phyloP scores from a whole-genome alignment of 768 basidiomycete genomes.

The Collybiopsis luxurians region DNA sequence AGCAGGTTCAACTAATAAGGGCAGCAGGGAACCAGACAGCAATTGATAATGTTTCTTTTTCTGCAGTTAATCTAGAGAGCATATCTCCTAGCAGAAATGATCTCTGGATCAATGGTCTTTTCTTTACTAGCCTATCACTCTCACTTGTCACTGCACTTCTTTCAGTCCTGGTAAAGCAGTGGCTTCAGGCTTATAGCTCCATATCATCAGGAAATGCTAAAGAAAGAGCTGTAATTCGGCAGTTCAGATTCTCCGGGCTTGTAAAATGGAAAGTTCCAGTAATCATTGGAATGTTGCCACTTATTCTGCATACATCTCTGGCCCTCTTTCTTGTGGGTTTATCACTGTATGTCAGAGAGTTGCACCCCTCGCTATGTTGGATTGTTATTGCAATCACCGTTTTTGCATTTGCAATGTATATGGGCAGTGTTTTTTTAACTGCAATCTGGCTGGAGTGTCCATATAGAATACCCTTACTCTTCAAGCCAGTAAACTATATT shows the following conservation, averaged over 20 bases:
- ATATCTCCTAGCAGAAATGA: background rate
- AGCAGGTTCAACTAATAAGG: background rate
- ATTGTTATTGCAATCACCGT: background rate
- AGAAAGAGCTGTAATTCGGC: background rate
- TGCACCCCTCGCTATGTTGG: background rate
- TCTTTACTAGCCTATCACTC: no score
- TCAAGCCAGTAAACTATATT: no score
- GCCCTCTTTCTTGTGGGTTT: slow-evolving; percentile 2
- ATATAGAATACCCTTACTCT: no score
- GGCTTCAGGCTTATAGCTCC: slow-evolving; percentile 3
- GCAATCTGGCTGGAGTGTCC: background rate
- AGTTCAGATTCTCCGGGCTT: background rate
- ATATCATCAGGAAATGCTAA: background rate
- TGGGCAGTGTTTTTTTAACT: background rate
- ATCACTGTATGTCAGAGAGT: background rate
- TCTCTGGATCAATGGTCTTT: slow-evolving; percentile 11
- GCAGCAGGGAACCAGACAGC: background rate
- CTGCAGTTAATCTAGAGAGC: background rate
- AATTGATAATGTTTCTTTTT: background rate
- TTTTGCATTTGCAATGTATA: background rate
- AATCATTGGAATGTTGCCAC: slow-evolving; percentile 2
- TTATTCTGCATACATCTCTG: slow-evolving; percentile 5
- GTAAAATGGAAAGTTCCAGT: slow-evolving; percentile 5
- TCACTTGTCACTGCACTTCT: no score
- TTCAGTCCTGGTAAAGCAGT: no score